Percentiles rank a stretch among this genome's conserved stretches.
These are phyloP conservation scores for Candida namnaoensis DNA, from an alignment of 805 yeast species.

Conservation along the genomic window DNA sequence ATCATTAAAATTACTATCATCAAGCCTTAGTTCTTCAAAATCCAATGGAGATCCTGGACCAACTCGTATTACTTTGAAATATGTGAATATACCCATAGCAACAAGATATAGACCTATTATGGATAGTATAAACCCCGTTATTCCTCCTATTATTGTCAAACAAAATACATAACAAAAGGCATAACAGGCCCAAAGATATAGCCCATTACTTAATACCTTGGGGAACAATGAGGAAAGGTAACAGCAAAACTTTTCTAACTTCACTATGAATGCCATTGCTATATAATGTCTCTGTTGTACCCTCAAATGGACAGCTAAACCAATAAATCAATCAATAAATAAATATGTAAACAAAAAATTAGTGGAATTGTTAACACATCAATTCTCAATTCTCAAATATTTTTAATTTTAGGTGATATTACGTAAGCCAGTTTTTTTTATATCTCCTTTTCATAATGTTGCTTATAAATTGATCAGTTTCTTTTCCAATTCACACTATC, in stretches of 20 bases:
- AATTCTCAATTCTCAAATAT: no score
- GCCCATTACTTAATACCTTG: conserved; percentile 30
- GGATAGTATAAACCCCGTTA: conserved; percentile 11
- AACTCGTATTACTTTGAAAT: conserved; percentile 37
- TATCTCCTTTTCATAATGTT: no score
- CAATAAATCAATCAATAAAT: no score
- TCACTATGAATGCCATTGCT: background rate
- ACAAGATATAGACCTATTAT: conserved; percentile 22
- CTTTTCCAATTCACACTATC: no score
- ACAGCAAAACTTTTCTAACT: conserved; percentile 23
- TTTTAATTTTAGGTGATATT: no score
- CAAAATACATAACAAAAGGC: conserved; percentile 24
- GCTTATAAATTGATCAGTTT: no score
- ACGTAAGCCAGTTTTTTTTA: no score
- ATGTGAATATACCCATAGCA: conserved; percentile 35
- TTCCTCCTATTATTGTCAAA: conserved; percentile 11
- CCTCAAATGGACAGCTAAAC: no score
- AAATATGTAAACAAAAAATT: no score
- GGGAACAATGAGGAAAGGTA: conserved; percentile 36
- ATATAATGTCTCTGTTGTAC: no score
- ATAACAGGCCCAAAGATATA: conserved; percentile 40
- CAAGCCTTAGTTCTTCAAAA: conserved; percentile 32
- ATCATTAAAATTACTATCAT: conserved; percentile 6
- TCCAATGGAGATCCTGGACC: conserved; percentile 68
- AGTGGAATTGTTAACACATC: no score